Evolutionary conservation across 2,329 filamentous ascomycete genomes (phyloP), one percentile per base, ranked within the genome.

Genomic region (Alternaria incomplexa): DNA sequence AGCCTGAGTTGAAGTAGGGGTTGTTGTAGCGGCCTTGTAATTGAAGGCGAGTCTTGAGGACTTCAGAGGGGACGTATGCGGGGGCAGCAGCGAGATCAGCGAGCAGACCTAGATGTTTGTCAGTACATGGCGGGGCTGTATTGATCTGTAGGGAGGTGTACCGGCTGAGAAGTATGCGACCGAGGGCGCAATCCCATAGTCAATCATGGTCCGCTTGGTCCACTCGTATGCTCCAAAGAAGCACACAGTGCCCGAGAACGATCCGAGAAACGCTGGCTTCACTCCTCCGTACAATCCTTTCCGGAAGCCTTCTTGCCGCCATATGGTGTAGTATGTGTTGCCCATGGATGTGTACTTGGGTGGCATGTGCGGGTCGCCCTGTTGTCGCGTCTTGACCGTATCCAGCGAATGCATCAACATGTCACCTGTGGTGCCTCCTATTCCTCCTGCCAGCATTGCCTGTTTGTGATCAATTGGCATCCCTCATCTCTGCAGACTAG

Each of bases 351-450:
- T 91, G 82, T 99, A 99, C 82, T 92, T 97, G 2, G 96, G 91
- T 22, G 96, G 96, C 64, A 97, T 87, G 78, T 96, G 91, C 47
- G 95, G 94, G 76, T 98, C 96, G 75, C 95, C 96, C 82, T 99
- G 96, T 80, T 99, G 96, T 72, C 96, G 89, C 50, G 96, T 99
- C 83, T 99, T 99, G 74, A 99, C 96, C 1, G 96, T 99, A 81
- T 99, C 96, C 76, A 99, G 87, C 48, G 95, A 98, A 83, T 99
- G 96, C 96, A 99, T 99, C 70, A 99, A 85, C 87, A 99, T 91
- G 81, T 99, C 96, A 62, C 96, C 96, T 59, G 91, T 96, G 15
- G 92, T 94, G 56, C 96, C 96, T 76, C 96, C 96, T 56, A 96
- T 85, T 63, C 95, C 96, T 76, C 96, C 96, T 32, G 96, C 96